Evolutionary conservation across 805 yeast genomes (phyloP), one percentile per base, ranked within the genome.

Genomic region (Starmerella gropengiesseri): DNA sequence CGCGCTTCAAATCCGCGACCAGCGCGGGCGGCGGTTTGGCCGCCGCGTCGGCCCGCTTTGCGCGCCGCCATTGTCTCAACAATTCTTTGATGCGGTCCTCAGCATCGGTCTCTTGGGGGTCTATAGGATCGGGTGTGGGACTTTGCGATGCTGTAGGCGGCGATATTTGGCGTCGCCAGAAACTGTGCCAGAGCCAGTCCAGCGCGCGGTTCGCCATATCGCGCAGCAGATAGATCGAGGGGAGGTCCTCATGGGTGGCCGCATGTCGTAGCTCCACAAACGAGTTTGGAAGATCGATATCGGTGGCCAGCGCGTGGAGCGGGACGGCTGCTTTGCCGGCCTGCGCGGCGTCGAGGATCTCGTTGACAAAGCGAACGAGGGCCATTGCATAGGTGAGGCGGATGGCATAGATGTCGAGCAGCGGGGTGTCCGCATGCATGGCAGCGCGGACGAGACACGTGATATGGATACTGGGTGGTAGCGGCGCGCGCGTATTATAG

Each of bases 211-310:
- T 55, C 2, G 75, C 62, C 12, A 78, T 72, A n/a, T 65, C 56
- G 29, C 93, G 66, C n/a, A 87, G 65, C 61, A 81, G 68, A 31
- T 71, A 75, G 31, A 84, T 53, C 25, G 80, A 68, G 1, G 96
- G 95, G 20, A 91, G 60, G 14, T 67, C 65, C 54, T 89, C 97
- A 60, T 91, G 98, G 0, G 98, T 89, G 4, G 93, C 87, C 54
- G 75, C 73, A 60, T 91, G 97, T 43, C 98, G 69, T 23, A 85
- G 57, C 55, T 91, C 98, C 1, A 91, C 98, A 60, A 91, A 85
- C 55, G 72, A 73, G 25, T 78, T 68, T 0, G 97, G 95, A 19
- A 91, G 64, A 1, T 74, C 71, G 18, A 83, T 61, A 33, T 71
- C 70, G 41, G 65, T 70, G 0, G 97, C 97, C 19, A 91, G 61